These are phyloP conservation scores for Pluteus cervinus DNA, from an alignment of 768 basidiomycete genomes.

Conservation along the genomic window DNA sequence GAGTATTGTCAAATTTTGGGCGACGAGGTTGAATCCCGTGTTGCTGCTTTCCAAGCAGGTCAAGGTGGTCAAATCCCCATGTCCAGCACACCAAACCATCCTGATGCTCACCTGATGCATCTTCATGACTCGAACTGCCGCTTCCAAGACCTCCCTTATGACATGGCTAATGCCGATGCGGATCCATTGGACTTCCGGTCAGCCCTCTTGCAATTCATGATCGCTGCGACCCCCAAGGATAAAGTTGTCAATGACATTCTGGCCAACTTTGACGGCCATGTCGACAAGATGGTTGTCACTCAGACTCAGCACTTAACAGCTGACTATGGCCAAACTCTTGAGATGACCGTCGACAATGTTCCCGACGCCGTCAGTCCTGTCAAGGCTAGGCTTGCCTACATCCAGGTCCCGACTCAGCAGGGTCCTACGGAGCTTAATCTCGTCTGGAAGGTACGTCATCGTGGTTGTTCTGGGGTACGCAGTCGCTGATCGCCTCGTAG, in stretches of 20 bases:
- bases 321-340: constrained; percentile 29
- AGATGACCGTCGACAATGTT: constrained; percentile 48
- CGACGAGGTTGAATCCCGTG: constrained; percentile 27
- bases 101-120: constrained; percentile 38
- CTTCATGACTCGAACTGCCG: constrained; percentile 55
- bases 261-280: constrained; percentile 41
- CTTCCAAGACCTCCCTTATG: constrained; percentile 33
- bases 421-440: constrained; percentile 57
- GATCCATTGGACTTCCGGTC: constrained; percentile 39
- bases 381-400: constrained; percentile 72
- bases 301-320: constrained; percentile 42
- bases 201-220: constrained; percentile 75
- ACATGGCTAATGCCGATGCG: constrained; percentile 20
- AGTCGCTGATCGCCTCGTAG: constrained; percentile 24
- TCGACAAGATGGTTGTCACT: constrained; percentile 41
- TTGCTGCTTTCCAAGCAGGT: no score
- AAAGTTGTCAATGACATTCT: constrained; percentile 43
- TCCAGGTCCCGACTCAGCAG: constrained; percentile 71
- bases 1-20: constrained; percentile 45
- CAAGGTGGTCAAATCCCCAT: no score
- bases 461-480: background rate
- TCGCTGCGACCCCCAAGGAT: constrained; percentile 57
- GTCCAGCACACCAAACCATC: no score
- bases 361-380: constrained; percentile 79
- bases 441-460: constrained; percentile 68